Base-by-base conservation (phyloP, 2,329 filamentous ascomycete genomes). In the Alternaria tenuissima region DNA sequence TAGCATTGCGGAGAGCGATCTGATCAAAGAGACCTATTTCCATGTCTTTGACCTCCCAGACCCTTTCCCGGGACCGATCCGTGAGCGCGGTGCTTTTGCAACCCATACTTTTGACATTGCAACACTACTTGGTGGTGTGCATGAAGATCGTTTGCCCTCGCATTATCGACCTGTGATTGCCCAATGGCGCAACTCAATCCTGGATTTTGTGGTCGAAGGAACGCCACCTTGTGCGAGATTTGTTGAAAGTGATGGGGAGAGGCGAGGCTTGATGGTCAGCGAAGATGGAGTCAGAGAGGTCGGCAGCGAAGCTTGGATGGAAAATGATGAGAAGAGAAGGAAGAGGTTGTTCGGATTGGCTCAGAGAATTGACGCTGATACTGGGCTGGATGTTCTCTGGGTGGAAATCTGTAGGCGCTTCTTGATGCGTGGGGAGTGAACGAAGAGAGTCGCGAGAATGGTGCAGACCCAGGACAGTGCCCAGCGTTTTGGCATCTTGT, bases 391-490 rank as follows among this genome's bases (percentile, higher is more conserved):
- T 38, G 52, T 66, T 28, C 42, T 68, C 9, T 68, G 65, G 65
- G 58, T 67, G 36, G 60, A 63, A 11, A 60, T 65, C 2, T 61
- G 62, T 22, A 52, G 64, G 28, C 49, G 66, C 12, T 65, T 67
- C 18, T 58, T 68, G 55, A 68, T 68, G 66, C 57, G 58, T 18
- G 64, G 62, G n/a, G 32, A 65, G 28, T 67, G 44, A 52, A 83
- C 89, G 87, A 78, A 89, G 9, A 39, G 18, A 11, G 38, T 41
- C 9, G 18, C 38, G 18, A 3, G 5, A 22, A 22, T 7, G 38
- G 18, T 41, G 18, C 18, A 41, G 7, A 14, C 8, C 18, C 12
- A 26, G 49, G 24, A 32, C 49, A 28, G 30, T 42, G n/a, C 38
- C 12, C 38, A 30, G 38, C n/a, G 26, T 22, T 16, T 6, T 52